phyloP scores from a whole-genome alignment of 768 basidiomycete species.

The Boletus speciosus region DNA sequence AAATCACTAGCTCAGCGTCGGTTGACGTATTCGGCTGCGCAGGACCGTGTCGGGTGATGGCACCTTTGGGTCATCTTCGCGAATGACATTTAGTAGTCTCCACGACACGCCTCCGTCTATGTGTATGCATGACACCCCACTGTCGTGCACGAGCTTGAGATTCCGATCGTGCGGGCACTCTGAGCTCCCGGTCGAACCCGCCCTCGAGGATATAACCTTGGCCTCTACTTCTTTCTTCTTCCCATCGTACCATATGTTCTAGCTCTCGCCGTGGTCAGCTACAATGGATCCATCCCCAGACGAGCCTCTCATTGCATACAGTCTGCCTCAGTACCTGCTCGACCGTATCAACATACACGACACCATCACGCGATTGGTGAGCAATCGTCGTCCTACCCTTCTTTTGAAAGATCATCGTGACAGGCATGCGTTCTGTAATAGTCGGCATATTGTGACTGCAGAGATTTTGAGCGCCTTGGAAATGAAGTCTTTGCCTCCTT shows the following conservation, averaged over 20 bases:
- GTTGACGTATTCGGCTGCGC: slow-evolving; percentile 18
- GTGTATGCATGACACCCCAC: neutral
- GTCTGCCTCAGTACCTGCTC: slow-evolving; percentile 20
- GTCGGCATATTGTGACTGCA: slow-evolving; percentile 25
- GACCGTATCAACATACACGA: slow-evolving; percentile 28
- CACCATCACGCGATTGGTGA: slow-evolving; percentile 25
- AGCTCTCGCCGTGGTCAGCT: neutral
- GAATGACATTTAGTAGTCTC: slow-evolving; percentile 5
- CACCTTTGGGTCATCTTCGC: neutral
- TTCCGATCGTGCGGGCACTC: neutral
- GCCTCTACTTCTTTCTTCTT: neutral
- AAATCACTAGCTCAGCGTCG: neutral
- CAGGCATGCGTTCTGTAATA: neutral
- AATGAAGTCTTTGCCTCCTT: slow-evolving; percentile 25
- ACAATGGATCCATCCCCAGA: slow-evolving; percentile 9
- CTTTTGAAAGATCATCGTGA: neutral
- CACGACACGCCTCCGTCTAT: slow-evolving; percentile 4
- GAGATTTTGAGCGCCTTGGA: slow-evolving; percentile 25
- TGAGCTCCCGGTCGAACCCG: slow-evolving; percentile 7
- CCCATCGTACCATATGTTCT: neutral
- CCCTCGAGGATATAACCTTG: slow-evolving; percentile 9
- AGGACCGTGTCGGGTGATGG: neutral
- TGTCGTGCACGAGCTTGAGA: neutral
- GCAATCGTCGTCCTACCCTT: neutral
- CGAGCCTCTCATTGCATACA: slow-evolving; percentile 13